These are phyloP conservation scores for Euryodendron excelsum DNA, from an alignment of 148 eudicot species.

Conservation along the genomic window DNA sequence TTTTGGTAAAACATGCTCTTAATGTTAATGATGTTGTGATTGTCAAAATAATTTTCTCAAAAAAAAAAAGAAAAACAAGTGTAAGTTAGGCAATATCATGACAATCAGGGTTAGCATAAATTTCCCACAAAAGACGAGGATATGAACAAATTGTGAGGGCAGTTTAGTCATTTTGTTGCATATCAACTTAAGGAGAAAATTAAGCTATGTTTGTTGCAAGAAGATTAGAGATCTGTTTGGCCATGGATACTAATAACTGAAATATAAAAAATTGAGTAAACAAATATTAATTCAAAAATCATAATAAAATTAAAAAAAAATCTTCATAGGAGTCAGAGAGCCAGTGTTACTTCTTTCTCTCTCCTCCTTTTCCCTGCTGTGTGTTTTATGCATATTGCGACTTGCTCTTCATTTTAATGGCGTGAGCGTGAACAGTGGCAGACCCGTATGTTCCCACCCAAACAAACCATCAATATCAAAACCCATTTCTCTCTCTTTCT, in stretches of 20 bases:
- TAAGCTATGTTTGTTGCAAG: background rate
- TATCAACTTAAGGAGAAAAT: background rate
- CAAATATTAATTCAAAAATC: background rate
- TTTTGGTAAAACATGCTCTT: no score
- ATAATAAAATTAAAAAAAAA: background rate
- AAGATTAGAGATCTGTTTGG: background rate
- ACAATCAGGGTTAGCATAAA: no score
- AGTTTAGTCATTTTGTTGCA: no score
- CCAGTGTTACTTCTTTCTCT: background rate
- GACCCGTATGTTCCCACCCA: slow-evolving; percentile 31
- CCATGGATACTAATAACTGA: background rate
- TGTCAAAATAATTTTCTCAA: no score
- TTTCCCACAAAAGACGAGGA: no score
- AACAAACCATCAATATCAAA: slow-evolving; percentile 29
- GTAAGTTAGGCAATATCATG: no score
- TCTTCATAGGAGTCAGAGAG: background rate
- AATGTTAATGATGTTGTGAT: no score
- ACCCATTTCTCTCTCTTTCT: slow-evolving; percentile 10
- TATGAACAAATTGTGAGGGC: no score
- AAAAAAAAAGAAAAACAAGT: no score
- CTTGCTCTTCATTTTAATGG: slow-evolving; percentile 53
- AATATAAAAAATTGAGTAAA: background rate
- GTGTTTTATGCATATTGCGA: slow-evolving; percentile 15
- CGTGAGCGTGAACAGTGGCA: slow-evolving; percentile 48
- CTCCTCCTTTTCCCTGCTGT: slow-evolving; percentile 3